phyloP scores from a whole-genome alignment of 2,329 filamentous ascomycete species.

The Chrysoporthe austroafricana region DNA sequence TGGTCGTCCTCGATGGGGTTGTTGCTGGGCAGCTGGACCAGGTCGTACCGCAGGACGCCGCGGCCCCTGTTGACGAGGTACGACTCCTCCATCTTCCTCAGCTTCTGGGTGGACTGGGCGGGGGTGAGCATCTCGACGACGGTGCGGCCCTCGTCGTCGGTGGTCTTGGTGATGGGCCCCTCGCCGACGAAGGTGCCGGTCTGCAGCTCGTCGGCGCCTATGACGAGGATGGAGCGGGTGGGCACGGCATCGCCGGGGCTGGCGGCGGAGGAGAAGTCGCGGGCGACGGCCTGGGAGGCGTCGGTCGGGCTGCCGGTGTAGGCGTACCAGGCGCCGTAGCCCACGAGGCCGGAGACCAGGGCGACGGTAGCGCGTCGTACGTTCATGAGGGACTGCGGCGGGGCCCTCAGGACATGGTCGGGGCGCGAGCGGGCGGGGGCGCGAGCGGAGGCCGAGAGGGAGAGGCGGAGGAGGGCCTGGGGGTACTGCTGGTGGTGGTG shows the following conservation, averaged over 20 bases:
- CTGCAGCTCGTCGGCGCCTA: constrained; percentile 88
- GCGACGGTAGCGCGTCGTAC: constrained; percentile 69
- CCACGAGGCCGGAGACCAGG: constrained; percentile 71
- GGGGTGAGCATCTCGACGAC: constrained; percentile 96
- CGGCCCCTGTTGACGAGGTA: constrained; percentile 87
- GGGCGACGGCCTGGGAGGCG: constrained; percentile 40
- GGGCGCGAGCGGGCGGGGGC: constrained; percentile 36
- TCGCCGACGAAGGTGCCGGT: constrained; percentile 85
- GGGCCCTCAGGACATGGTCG: constrained; percentile 46
- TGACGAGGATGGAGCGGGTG: constrained; percentile 75
- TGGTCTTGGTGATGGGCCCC: constrained; percentile 84
- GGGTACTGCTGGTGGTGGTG: constrained; percentile 28
- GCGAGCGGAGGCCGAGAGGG: constrained; percentile 30
- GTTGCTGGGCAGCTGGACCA: constrained; percentile 94
- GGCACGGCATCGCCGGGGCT: constrained; percentile 45
- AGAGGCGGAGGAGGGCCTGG: constrained; percentile 31
- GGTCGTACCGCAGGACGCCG: constrained; percentile 91
- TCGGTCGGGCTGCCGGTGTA: constrained; percentile 56
- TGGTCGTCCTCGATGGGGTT: constrained; percentile 98
- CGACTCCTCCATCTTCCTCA: constrained; percentile 88
- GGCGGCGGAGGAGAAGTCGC: constrained; percentile 47
- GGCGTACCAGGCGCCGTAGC: constrained; percentile 77
- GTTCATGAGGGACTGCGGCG: constrained; percentile 75
- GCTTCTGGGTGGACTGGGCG: constrained; percentile 88
- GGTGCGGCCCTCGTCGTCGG: constrained; percentile 80